Evolutionary conservation across 2,329 filamentous ascomycete species (phyloP).

Genomic region (Massarina eburnea): DNA sequence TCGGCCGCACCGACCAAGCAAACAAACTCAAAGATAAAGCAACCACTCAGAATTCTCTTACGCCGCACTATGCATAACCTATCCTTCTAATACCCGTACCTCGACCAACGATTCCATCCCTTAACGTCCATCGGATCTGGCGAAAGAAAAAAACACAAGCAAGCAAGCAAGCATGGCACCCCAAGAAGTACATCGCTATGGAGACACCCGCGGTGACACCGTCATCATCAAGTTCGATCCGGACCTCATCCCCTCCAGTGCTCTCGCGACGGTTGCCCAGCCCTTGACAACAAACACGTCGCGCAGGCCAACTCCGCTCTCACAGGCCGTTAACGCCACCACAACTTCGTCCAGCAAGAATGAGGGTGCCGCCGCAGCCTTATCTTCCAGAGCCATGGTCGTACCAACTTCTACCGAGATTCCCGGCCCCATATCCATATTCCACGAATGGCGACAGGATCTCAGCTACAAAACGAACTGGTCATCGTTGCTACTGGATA

Average conservation of each 20-base stretch:
- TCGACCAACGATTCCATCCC: no score
- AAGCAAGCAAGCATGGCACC: slow-evolving; percentile 9
- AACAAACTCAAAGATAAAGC: no score
- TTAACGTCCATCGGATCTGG: no score
- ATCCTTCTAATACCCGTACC: no score
- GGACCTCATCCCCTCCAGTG: slow-evolving; percentile 5
- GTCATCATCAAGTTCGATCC: slow-evolving; percentile 21
- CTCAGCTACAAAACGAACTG: slow-evolving; percentile 1
- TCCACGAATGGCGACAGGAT: slow-evolving; percentile 11
- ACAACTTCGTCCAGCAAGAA: no score
- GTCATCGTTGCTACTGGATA: slow-evolving; percentile 12
- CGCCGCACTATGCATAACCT: no score
- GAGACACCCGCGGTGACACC: slow-evolving; percentile 11
- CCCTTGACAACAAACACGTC: background rate
- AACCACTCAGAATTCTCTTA: no score
- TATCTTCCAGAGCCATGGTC: no score
- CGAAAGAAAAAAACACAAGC: background rate
- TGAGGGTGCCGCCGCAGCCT: no score
- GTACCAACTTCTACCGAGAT: background rate
- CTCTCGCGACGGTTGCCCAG: slow-evolving; percentile 4
- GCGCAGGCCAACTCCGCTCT: background rate
- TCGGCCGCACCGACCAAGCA: no score
- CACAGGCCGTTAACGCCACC: background rate
- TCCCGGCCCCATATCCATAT: slow-evolving; percentile 9
- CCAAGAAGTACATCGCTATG: slow-evolving; percentile 15